Percentiles rank a stretch among this genome's conserved stretches.
These are phyloP conservation scores for Cutaneotrichosporon cyanovorans DNA, from an alignment of 1,284 basidiomycete species.

Conservation along the genomic window DNA sequence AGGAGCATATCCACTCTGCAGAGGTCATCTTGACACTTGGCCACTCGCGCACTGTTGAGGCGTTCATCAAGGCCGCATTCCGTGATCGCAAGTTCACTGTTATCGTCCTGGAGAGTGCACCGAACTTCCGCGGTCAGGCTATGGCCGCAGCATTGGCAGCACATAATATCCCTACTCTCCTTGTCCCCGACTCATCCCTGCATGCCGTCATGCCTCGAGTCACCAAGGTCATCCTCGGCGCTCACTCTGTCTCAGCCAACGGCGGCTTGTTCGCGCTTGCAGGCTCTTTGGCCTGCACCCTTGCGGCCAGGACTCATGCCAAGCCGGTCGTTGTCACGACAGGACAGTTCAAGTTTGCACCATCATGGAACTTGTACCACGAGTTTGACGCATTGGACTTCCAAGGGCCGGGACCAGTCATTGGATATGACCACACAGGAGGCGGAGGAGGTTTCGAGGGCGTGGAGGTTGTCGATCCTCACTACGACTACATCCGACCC, in stretches of 20 bases:
- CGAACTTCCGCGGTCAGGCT: constrained; percentile 77
- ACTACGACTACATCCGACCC: constrained; percentile 89
- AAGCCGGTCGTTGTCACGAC: constrained; percentile 91
- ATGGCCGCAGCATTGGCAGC: constrained; percentile 73
- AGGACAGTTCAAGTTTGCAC: constrained; percentile 93
- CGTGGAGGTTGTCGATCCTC: constrained; percentile 83
- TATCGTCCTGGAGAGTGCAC: constrained; percentile 90
- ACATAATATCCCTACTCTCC: constrained; percentile 80
- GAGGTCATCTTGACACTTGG: constrained; percentile 95
- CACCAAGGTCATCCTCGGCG: constrained; percentile 89
- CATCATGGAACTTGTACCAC: constrained; percentile 85
- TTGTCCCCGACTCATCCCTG: constrained; percentile 90
- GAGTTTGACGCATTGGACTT: constrained; percentile 81
- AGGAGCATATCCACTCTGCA: constrained; percentile 93
- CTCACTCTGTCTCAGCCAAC: constrained; percentile 89
- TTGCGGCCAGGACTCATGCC: constrained; percentile 83
- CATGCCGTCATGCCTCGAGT: constrained; percentile 94
- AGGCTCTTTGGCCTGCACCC: constrained; percentile 73
- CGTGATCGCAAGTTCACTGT: constrained; percentile 90
- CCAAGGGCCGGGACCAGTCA: constrained; percentile 72
- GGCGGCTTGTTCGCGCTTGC: constrained; percentile 87
- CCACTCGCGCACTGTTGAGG: constrained; percentile 87
- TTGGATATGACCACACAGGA: constrained; percentile 53
- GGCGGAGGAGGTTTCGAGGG: constrained; percentile 74
- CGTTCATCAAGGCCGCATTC: constrained; percentile 83